Conservation (phyloP, 768 basidiomycete species). For the Megacollybia marginata region DNA sequence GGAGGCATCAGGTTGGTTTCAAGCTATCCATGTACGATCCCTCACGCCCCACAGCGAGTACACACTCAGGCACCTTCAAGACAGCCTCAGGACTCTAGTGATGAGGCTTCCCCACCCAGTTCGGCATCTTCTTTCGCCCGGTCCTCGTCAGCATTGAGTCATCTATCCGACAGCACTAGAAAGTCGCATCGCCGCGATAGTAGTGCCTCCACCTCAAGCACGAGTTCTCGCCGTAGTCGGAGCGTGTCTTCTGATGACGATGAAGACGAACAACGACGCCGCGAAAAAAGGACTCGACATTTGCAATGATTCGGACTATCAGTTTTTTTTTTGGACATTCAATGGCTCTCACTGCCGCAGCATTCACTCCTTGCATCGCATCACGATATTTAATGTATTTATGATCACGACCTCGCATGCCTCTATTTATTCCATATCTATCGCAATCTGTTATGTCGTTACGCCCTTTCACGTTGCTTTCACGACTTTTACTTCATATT, state of each 20-base stretch:
- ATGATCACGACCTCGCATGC: no score
- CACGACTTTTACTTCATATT: no score
- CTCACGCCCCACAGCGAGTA: neutral
- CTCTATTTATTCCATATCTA: no score
- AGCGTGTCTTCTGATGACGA: slow-evolving; percentile 31
- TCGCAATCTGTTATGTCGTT: no score
- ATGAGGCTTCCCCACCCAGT: slow-evolving; percentile 26
- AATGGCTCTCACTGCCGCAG: no score
- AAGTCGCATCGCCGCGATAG: slow-evolving; percentile 26
- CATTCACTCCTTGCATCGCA: no score
- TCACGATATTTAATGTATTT: no score
- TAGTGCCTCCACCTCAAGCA: slow-evolving; percentile 34
- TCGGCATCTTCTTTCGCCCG: slow-evolving; percentile 3
- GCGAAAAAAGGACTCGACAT: no score
- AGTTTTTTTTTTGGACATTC: no score
- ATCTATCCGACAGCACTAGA: neutral
- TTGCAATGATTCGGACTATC: no score
- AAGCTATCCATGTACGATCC: slow-evolving; percentile 12
- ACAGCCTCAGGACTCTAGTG: slow-evolving; percentile 29
- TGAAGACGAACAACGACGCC: slow-evolving; percentile 4
- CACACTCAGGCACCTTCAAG: slow-evolving; percentile 6
- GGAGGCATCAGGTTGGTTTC: slow-evolving; percentile 73
- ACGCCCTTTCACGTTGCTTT: no score
- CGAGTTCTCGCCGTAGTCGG: slow-evolving; percentile 31
- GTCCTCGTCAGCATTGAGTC: slow-evolving; percentile 5